Conservation (phyloP, 805 yeast genomes). For the Saturnispora galanensis region DNA sequence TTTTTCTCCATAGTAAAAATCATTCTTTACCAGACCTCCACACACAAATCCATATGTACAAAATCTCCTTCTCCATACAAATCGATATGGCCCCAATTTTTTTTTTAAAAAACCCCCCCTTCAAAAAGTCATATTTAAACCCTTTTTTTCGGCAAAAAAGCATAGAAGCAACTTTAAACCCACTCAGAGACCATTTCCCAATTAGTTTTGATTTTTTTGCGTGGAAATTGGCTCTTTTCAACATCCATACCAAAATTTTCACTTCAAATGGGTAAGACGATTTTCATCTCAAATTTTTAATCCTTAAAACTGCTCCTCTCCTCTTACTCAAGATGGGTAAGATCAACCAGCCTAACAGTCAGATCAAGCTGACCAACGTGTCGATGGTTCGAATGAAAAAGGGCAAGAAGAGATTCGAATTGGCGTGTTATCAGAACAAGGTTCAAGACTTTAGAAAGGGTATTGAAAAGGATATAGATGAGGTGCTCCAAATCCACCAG, state of each 20-base stretch:
- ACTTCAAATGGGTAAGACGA: background rate
- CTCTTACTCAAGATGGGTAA: conserved; percentile 21
- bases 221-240: background rate
- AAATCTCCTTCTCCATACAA: conserved; percentile 2
- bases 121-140: background rate
- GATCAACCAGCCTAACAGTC: conserved; percentile 82
- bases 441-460: conserved; percentile 90
- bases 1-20: too few relatives aligned
- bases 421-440: conserved; percentile 94
- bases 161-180: background rate
- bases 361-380: conserved; percentile 86
- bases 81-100: conserved; percentile 1
- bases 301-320: background rate
- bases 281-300: background rate
- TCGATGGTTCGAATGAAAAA: conserved; percentile 85
- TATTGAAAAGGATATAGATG: conserved; percentile 89
- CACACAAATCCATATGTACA: background rate
- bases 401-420: conserved; percentile 85
- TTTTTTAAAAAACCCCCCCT: background rate
- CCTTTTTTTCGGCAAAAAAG: background rate
- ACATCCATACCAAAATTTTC: background rate
- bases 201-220: background rate
- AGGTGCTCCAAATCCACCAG: conserved; percentile 92
- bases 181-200: background rate
- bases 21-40: too few relatives aligned